Conservation (phyloP, 2,329 filamentous ascomycete species). For the Penicillium sp. region DNA sequence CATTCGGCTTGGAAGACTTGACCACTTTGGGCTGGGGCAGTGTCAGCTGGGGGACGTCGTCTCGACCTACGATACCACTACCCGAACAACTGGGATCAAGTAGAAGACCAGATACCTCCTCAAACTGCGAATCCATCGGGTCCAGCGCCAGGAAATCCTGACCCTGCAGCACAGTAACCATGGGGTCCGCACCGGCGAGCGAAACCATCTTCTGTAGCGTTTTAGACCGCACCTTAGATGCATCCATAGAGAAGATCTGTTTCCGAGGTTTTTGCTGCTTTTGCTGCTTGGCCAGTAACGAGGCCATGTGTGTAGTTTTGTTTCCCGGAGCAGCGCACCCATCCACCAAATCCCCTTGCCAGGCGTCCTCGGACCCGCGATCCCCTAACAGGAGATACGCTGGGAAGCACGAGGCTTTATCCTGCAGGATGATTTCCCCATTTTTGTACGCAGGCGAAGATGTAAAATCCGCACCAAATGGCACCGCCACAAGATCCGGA, state of each 20-base stretch:
- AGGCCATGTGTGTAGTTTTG: slow-evolving; percentile 92
- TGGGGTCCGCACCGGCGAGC: slow-evolving; percentile 69
- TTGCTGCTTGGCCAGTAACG: slow-evolving; percentile 58
- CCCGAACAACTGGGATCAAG: slow-evolving; percentile 95
- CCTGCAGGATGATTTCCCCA: slow-evolving; percentile 85
- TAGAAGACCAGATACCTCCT: slow-evolving; percentile 76
- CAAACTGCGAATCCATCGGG: slow-evolving; percentile 64
- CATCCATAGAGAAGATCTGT: slow-evolving; percentile 57
- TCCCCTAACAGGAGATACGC: slow-evolving; percentile 77
- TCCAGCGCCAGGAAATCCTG: slow-evolving; percentile 83
- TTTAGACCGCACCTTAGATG: slow-evolving; percentile 60
- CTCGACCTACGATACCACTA: slow-evolving; percentile 88
- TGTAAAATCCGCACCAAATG: slow-evolving; percentile 71
- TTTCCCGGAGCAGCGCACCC: slow-evolving; percentile 94
- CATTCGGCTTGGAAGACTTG: slow-evolving; percentile 20
- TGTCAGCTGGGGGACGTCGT: slow-evolving; percentile 72
- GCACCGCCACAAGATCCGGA: slow-evolving; percentile 79
- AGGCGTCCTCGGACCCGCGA: slow-evolving; percentile 36
- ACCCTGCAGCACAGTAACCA: slow-evolving; percentile 70
- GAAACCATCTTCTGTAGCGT: slow-evolving; percentile 84
- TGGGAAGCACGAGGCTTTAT: slow-evolving; percentile 96
- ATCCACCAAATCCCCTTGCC: slow-evolving; percentile 76
- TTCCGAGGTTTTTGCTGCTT: slow-evolving; percentile 30
- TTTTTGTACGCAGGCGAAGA: slow-evolving; percentile 72
- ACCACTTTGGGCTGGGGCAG: slow-evolving; percentile 52